A percentile compares a stretch with the other conserved stretches of the same genome.
phyloP scores from a whole-genome alignment of 768 basidiomycete genomes.

The Leucosporidium creatinivorum region DNA sequence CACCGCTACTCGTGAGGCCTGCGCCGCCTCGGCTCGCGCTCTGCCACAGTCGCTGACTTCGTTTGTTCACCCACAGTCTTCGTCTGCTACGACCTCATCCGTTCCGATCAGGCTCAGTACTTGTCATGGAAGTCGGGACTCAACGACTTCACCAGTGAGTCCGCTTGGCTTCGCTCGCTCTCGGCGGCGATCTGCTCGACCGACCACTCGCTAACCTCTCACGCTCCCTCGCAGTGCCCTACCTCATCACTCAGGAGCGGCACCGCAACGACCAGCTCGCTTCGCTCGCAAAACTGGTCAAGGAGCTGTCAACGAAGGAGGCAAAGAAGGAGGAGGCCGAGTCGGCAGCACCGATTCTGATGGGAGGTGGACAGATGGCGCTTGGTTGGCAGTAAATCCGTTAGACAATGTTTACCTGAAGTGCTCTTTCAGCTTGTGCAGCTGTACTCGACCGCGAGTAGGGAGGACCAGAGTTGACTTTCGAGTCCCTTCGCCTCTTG shows the following conservation, averaged over 20 bases:
- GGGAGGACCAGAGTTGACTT: no score
- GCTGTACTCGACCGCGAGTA: no score
- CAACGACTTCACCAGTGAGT: constrained; percentile 94
- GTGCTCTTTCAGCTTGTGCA: neutral
- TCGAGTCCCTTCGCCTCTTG: no score
- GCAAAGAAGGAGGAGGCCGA: constrained; percentile 82
- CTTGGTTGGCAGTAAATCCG: neutral
- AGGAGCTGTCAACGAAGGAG: constrained; percentile 78
- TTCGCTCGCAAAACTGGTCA: constrained; percentile 77
- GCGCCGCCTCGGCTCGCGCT: no score
- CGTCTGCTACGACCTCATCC: constrained; percentile 90
- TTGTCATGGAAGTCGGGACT: constrained; percentile 93
- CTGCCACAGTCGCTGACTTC: constrained; percentile 4
- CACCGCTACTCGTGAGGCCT: constrained; percentile 47
- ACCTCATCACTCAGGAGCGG: constrained; percentile 16
- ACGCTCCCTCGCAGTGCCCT: constrained; percentile 1
- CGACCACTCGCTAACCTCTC: constrained; percentile 1
- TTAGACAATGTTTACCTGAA: neutral
- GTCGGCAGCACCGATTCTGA: constrained; percentile 61
- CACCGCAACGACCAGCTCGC: constrained; percentile 51
- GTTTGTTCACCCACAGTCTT: constrained; percentile 52
- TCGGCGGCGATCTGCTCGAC: neutral
- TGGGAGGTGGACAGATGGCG: neutral
- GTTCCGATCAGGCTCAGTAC: constrained; percentile 86
- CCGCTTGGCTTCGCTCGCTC: constrained; percentile 54